These are phyloP conservation scores for Colletotrichum sp. DNA, from an alignment of 2,329 filamentous ascomycete species.

Conservation along the genomic window DNA sequence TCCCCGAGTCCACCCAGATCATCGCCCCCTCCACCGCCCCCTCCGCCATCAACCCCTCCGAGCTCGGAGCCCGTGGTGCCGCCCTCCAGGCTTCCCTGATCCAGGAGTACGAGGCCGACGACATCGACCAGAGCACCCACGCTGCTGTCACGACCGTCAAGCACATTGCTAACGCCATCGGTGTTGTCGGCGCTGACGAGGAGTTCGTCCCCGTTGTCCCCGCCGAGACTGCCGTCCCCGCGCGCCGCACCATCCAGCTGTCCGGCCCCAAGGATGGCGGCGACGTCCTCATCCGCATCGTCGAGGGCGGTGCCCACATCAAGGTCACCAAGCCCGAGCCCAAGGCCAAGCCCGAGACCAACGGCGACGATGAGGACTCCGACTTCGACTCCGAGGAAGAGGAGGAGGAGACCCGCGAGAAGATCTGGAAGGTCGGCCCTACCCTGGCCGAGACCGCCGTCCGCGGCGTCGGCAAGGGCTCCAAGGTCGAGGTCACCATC, in stretches of 20 bases:
- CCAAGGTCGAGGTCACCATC: slow-evolving; percentile 92
- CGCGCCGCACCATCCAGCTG: slow-evolving; percentile 83
- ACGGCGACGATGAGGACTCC: slow-evolving; percentile 67
- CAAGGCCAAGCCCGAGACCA: slow-evolving; percentile 73
- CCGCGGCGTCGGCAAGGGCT: slow-evolving; percentile 82
- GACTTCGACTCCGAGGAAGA: slow-evolving; percentile 73
- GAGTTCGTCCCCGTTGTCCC: slow-evolving; percentile 82
- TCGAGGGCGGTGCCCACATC: slow-evolving; percentile 89
- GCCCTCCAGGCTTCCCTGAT: slow-evolving; percentile 95
- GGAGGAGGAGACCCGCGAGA: slow-evolving; percentile 85
- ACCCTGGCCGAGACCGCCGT: slow-evolving; percentile 86
- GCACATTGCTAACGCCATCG: slow-evolving; percentile 87
- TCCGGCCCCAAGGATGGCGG: slow-evolving; percentile 79
- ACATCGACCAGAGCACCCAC: slow-evolving; percentile 96
- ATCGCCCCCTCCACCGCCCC: slow-evolving; percentile 82
- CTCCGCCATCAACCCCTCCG: slow-evolving; percentile 88
- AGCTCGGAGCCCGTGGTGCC: slow-evolving; percentile 86
- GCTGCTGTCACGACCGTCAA: slow-evolving; percentile 93
- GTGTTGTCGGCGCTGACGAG: slow-evolving; percentile 74
- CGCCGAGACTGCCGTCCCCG: slow-evolving; percentile 88
- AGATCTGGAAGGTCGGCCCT: slow-evolving; percentile 88
- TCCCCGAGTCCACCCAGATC: slow-evolving; percentile 80
- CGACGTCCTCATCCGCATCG: slow-evolving; percentile 86
- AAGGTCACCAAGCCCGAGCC: slow-evolving; percentile 89
- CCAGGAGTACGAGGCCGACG: slow-evolving; percentile 89